These are phyloP conservation scores for Chalciporus pseudorubinellus DNA, from an alignment of 768 basidiomycete genomes.

Conservation along the genomic window DNA sequence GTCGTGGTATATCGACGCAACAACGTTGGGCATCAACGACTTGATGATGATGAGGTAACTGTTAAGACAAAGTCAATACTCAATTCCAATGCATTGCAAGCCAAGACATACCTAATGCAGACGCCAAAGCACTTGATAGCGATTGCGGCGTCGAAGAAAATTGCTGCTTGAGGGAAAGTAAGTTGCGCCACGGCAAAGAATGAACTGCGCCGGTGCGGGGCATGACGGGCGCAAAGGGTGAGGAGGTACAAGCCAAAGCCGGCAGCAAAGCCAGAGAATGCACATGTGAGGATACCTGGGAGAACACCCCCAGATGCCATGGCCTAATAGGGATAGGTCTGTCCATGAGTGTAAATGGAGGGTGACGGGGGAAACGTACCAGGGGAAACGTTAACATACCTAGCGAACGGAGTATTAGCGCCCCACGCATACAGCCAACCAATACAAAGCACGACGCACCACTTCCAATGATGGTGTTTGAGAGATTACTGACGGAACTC, in stretches of 20 bases:
- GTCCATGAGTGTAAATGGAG: neutral
- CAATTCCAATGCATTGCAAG: neutral
- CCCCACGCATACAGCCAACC: neutral
- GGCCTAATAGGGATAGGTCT: constrained; percentile 46
- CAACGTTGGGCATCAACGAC: constrained; percentile 89
- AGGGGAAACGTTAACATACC: constrained; percentile 89
- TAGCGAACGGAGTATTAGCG: constrained; percentile 26
- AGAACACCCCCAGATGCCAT: constrained; percentile 89
- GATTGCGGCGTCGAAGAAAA: constrained; percentile 92
- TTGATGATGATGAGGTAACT: constrained; percentile 93
- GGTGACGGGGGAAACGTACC: constrained; percentile 38
- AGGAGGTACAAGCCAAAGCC: constrained; percentile 89
- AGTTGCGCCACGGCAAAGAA: constrained; percentile 83
- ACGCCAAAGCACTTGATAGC: constrained; percentile 98
- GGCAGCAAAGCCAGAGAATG: constrained; percentile 72
- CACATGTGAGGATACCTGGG: constrained; percentile 86
- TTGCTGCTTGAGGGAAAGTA: constrained; percentile 84
- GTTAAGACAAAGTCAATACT: neutral
- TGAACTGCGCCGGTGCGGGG: constrained; percentile 72
- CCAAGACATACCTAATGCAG: constrained; percentile 67
- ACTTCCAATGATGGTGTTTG: constrained; percentile 91
- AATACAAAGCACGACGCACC: constrained; percentile 44
- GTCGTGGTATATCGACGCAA: constrained; percentile 77
- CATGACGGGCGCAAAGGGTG: constrained; percentile 73
- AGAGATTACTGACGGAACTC: constrained; percentile 74